These are phyloP conservation scores for Alloteropsis semialata DNA, from an alignment of 176 grass and related monocot genomes.

Conservation along the genomic window DNA sequence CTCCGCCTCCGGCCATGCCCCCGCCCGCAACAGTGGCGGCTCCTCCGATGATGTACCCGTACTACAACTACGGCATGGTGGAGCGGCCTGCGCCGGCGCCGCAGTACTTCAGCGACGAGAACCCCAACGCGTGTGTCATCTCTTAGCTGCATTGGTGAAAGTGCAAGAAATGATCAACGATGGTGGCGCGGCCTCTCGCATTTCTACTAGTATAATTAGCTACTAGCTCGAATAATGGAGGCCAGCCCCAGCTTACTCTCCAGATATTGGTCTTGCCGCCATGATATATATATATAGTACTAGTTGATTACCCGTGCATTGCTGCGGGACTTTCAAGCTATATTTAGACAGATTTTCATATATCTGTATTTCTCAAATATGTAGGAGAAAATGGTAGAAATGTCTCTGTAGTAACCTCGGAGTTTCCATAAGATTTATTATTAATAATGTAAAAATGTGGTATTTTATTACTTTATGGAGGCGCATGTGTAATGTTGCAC, in stretches of 20 bases:
- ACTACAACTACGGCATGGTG: constrained; percentile 45
- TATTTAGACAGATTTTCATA: too few relatives aligned
- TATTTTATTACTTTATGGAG: too few relatives aligned
- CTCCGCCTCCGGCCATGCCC: constrained; percentile 3
- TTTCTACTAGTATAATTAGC: not conserved
- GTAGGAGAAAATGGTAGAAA: too few relatives aligned
- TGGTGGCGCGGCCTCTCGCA: not conserved
- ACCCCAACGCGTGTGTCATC: constrained; percentile 82
- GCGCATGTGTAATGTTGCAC: too few relatives aligned
- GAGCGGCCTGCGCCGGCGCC: constrained; percentile 44
- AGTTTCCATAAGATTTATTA: too few relatives aligned
- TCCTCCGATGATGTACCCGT: constrained; percentile 24
- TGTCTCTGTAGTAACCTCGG: too few relatives aligned
- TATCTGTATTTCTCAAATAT: too few relatives aligned
- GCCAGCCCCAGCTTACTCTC: not conserved
- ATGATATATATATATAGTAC: too few relatives aligned
- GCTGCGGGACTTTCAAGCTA: too few relatives aligned
- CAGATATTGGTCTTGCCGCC: not conserved
- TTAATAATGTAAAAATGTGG: too few relatives aligned
- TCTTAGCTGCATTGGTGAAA: constrained; percentile 23
- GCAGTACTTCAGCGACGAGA: constrained; percentile 87
- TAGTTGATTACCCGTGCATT: too few relatives aligned
- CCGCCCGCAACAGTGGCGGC: not conserved
- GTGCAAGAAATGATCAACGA: not conserved
- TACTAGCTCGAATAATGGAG: not conserved